Evolutionary conservation across 148 eudicot species (phyloP), one percentile per base, ranked within the genome.

Genomic region (Rhododendron vialii): DNA sequence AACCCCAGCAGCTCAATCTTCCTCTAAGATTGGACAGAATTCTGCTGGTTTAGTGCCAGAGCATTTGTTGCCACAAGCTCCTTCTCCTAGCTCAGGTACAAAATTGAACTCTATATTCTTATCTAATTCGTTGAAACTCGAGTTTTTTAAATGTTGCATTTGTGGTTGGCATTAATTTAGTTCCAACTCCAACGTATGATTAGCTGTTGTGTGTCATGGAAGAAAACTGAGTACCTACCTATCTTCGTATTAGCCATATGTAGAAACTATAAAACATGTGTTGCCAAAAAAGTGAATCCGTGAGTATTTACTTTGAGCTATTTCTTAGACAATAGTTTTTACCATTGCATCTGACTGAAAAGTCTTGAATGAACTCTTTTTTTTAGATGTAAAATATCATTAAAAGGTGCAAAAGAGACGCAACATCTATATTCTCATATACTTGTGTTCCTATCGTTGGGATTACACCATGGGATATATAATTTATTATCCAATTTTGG

Each of bases 61-160:
- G 83, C 86, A 81, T 84, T 28, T 91, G 55, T 84, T 91, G 53
- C 91, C 81, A 82, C 95, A 94, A 85, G 88, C 92, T 80, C 88
- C 95, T 77, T 94, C 95, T 73, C 95, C 94, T 33, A 93, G 93
- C 90, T 95, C 96, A 89, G 99, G 99, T 96, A 92, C 63, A 20
- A 22, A 12, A 51, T 24, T 55, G 53, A n/a, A 82, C 65, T n/a
- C 7, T 14, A 7, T 12, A 73, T n/a, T 20, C n/a, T n/a, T 73
- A 14, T 50, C 26, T 4, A 59, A 38, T 45, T 9, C 22, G 14
- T 78, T n/a, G 38, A 51, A 11, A 22, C 35, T 8, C 13, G 51
- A 35, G 28, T 18, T 41, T 30, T 43, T 38, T 13, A 76, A 26
- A 12, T 24, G 61, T 79, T 47, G 22, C 45, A 9, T 13, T 76